Percentiles rank a stretch among this genome's conserved stretches.
phyloP scores from a whole-genome alignment of 805 yeast species.

The Kodamaea leandrae region DNA sequence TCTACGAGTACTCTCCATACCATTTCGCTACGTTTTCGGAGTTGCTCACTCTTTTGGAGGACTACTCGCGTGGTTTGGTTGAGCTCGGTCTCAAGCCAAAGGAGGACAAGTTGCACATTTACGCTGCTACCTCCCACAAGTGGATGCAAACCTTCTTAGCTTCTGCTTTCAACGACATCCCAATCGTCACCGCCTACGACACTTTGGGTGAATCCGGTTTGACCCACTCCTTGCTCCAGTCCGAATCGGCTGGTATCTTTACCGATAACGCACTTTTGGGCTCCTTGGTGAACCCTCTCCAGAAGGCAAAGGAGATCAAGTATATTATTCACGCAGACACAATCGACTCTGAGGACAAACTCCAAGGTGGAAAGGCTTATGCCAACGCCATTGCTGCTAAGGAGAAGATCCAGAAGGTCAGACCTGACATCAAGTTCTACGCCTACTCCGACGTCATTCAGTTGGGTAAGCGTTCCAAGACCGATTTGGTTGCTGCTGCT shows the following conservation, averaged over 20 bases:
- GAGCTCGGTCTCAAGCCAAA: slow-evolving; percentile 70
- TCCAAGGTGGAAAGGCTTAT: slow-evolving; percentile 60
- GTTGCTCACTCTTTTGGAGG: slow-evolving; percentile 46
- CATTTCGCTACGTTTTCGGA: slow-evolving; percentile 61
- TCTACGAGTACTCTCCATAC: slow-evolving; percentile 75
- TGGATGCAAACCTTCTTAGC: slow-evolving; percentile 92
- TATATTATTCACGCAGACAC: slow-evolving; percentile 69
- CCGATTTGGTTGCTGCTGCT: slow-evolving; percentile 14
- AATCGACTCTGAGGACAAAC: slow-evolving; percentile 59
- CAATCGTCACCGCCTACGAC: slow-evolving; percentile 94
- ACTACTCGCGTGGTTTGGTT: slow-evolving; percentile 72
- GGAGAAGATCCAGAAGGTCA: slow-evolving; percentile 56
- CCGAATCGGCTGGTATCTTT: slow-evolving; percentile 74
- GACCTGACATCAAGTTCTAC: slow-evolving; percentile 72
- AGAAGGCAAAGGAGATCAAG: slow-evolving; percentile 58
- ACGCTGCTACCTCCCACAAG: slow-evolving; percentile 80
- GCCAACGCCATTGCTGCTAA: slow-evolving; percentile 55
- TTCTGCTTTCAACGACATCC: slow-evolving; percentile 71
- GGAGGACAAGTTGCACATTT: slow-evolving; percentile 70
- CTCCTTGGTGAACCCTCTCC: slow-evolving; percentile 69
- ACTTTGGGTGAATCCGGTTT: slow-evolving; percentile 88
- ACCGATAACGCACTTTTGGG: slow-evolving; percentile 75
- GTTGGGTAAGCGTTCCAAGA: slow-evolving; percentile 46
- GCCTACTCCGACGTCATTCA: slow-evolving; percentile 63
- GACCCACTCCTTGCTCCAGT: slow-evolving; percentile 80